Percentiles rank a stretch among this genome's conserved stretches.
Evolutionary conservation across 164 flowering plant genomes (phyloP).

Genomic region (Echeveria elegans): DNA sequence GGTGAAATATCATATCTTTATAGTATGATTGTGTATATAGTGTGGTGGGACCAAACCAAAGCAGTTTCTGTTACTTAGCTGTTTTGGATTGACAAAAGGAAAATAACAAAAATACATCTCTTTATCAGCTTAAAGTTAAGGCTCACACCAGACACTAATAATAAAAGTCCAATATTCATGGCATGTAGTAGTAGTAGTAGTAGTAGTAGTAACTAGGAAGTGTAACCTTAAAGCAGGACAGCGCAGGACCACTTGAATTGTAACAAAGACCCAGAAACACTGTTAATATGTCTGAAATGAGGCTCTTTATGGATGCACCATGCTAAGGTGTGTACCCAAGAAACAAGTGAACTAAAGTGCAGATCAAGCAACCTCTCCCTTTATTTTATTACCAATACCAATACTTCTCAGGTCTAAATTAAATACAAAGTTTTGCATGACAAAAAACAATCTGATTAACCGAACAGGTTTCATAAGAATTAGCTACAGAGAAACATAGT

Average conservation of each 20-base stretch:
- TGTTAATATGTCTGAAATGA: neutral
- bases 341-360: neutral
- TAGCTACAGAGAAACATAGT: neutral
- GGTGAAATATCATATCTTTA: neutral
- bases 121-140: neutral
- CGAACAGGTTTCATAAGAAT: neutral
- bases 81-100: slow-evolving; percentile 1
- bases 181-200: neutral
- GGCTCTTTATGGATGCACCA: neutral
- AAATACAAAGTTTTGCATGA: neutral
- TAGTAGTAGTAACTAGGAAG: too few species aligned
- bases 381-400: too few species aligned
- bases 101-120: neutral
- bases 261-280: neutral
- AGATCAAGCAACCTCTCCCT: neutral
- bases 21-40: neutral
- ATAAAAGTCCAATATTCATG: neutral
- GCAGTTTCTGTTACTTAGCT: neutral
- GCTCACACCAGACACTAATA: neutral
- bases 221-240: slow-evolving; percentile 3
- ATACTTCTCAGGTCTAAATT: neutral
- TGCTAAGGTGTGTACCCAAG: neutral
- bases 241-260: neutral
- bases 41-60: neutral
- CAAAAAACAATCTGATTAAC: neutral